Conservation (phyloP, 805 yeast species). For the Wickerhamomyces alni region DNA sequence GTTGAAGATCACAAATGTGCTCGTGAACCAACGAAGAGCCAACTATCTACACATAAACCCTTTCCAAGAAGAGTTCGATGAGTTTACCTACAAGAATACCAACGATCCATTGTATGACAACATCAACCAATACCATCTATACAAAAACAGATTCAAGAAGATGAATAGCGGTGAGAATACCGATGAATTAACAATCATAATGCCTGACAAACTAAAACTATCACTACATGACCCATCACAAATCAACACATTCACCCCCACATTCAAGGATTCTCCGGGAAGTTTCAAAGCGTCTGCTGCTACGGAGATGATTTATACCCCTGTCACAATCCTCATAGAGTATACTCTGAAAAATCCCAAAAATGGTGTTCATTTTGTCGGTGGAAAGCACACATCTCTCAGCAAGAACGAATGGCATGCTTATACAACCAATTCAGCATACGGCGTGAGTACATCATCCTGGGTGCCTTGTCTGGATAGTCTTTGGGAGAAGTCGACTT, state of each 20-base stretch:
- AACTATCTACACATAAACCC: constrained; percentile 52
- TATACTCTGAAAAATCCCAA: constrained; percentile 61
- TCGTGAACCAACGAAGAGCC: constrained; percentile 56
- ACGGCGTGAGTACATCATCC: constrained; percentile 80
- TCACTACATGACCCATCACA: constrained; percentile 47
- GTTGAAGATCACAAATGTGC: constrained; percentile 55
- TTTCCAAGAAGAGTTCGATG: constrained; percentile 32
- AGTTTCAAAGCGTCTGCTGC: constrained; percentile 21
- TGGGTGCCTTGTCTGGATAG: constrained; percentile 98
- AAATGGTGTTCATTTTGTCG: constrained; percentile 72
- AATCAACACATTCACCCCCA: constrained; percentile 29
- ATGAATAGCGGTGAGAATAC: constrained; percentile 48
- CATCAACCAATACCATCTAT: constrained; percentile 52
- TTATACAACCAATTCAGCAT: constrained; percentile 74
- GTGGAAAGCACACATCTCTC: constrained; percentile 41
- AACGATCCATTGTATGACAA: constrained; percentile 6
- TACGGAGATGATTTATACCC: constrained; percentile 54
- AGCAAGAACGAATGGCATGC: constrained; percentile 64
- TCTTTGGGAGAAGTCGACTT: constrained; percentile 80
- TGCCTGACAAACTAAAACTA: constrained; percentile 64
- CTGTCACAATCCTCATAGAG: constrained; percentile 63
- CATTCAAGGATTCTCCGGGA: constrained; percentile 33
- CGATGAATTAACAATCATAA: constrained; percentile 55
- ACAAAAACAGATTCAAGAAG: constrained; percentile 46
- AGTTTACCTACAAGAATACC: constrained; percentile 22